Base-by-base conservation (phyloP, 2,329 filamentous ascomycete genomes). In the Fusarium sp. region DNA sequence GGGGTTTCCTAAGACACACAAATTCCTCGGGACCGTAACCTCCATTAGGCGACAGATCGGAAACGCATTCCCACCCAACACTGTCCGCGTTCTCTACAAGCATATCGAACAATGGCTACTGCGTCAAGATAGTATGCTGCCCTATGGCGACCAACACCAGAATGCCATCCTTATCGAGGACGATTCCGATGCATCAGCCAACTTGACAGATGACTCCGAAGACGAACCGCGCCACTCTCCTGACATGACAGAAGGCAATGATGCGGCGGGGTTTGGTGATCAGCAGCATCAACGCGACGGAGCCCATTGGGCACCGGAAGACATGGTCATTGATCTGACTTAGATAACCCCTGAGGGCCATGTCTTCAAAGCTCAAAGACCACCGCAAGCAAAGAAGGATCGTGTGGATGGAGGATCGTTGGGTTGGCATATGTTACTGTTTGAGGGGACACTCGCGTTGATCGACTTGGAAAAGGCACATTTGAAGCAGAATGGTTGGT, bases 21-120 rank as follows among this genome's bases (percentile, higher is more conserved):
- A 72, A 1, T 93, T 94, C 67, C 58, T 75, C 0, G 75, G 75
- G 0, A 77, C 72, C 0, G 71, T 73, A 15, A 75, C 72, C 1
- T 72, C 70, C 13, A 75, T 84, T 14, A 83, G 83, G 63, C 82
- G 79, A 61, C 90, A 93, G 71, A 90, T 94, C 61, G 91, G 91
- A 0, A 94, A 95, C 68, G 91, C 91, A 0, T 92, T 94, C 14
- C 89, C 92, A 0, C 85, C 90, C 0, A 76, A 76, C 25, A 81
- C 83, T 0, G 85, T 85, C 3, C 74, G 75, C 23, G 73, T 80
- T 0, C 67, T 86, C 0, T 85, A 82, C 58, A 69, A 71, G n/a
- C 80, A 84, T 44, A 66, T 86, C 9, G 72, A 78, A 15, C 59
- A 71, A 8, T 83, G 78, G 75, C 68, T 86, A 1, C 70, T 83